phyloP scores from a whole-genome alignment of 2,329 filamentous ascomycete species.

The Lachnellula suecica region DNA sequence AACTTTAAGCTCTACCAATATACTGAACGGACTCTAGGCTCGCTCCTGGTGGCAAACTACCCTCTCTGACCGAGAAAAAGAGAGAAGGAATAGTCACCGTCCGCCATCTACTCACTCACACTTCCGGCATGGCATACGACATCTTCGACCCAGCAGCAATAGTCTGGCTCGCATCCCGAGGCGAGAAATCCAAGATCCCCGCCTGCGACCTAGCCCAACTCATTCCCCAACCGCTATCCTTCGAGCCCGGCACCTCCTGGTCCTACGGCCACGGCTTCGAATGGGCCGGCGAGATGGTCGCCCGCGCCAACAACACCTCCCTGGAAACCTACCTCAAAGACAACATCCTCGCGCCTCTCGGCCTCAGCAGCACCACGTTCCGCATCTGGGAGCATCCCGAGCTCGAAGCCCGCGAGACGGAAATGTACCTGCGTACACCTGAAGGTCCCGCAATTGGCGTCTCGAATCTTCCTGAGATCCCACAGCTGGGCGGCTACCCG shows the following conservation, averaged over 20 bases:
- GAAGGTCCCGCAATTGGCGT: slow-evolving; percentile 10
- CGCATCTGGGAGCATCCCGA: slow-evolving; percentile 4
- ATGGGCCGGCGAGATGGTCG: slow-evolving; percentile 50
- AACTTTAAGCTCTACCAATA: no score
- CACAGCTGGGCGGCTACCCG: no score
- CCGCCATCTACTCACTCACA: neutral
- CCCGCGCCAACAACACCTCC: slow-evolving; percentile 34
- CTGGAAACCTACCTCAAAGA: slow-evolving; percentile 21
- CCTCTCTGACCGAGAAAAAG: no score
- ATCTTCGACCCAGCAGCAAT: neutral
- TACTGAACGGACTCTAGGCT: no score
- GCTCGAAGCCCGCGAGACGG: slow-evolving; percentile 7
- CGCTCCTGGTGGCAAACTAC: no score
- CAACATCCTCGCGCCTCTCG: slow-evolving; percentile 17
- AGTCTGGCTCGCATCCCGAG: neutral
- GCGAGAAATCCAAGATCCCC: no score
- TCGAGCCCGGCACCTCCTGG: slow-evolving; percentile 62
- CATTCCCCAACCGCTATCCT: slow-evolving; percentile 48
- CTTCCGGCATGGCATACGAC: neutral
- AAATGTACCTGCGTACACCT: slow-evolving; percentile 7
- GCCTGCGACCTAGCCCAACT: no score
- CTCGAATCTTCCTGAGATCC: slow-evolving; percentile 20
- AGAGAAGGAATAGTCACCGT: no score
- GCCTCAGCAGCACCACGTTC: slow-evolving; percentile 17
- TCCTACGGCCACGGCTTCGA: slow-evolving; percentile 55